A percentile compares a stretch with the other conserved stretches of the same genome.
These are phyloP conservation scores for Phoma sp. DNA, from an alignment of 2,329 filamentous ascomycete species.

Conservation along the genomic window DNA sequence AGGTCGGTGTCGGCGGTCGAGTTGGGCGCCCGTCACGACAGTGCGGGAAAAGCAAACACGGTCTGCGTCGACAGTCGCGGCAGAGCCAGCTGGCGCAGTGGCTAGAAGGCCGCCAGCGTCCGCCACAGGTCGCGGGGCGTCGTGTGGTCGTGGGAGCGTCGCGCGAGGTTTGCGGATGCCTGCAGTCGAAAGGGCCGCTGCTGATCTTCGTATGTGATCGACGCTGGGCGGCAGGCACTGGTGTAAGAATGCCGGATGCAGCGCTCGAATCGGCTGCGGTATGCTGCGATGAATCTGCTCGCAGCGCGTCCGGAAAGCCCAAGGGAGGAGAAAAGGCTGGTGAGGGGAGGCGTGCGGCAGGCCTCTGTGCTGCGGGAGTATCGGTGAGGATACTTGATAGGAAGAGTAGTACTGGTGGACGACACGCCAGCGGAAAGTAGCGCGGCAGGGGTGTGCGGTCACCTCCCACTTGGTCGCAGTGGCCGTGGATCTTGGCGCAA, in stretches of 20 bases:
- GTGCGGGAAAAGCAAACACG: constrained; percentile 13
- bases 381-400: constrained; percentile 12
- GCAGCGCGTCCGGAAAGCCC: constrained; percentile 5
- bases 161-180: constrained; percentile 6
- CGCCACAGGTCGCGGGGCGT: neutral
- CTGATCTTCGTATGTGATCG: constrained; percentile 15
- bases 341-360: constrained; percentile 1
- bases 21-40: constrained; percentile 10
- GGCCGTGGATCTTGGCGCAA: neutral
- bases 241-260: constrained; percentile 11
- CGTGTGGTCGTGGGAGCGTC: neutral
- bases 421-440: constrained; percentile 3
- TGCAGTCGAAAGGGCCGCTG: constrained; percentile 7
- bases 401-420: constrained; percentile 6
- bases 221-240: constrained; percentile 10
- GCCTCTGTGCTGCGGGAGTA: constrained; percentile 8
- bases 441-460: neutral
- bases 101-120: constrained; percentile 10
- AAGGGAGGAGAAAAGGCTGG: neutral
- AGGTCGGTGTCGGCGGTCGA: constrained; percentile 9
- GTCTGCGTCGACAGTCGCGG: constrained; percentile 5
- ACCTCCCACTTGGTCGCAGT: constrained; percentile 1
- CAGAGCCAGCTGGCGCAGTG: constrained; percentile 11
- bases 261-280: neutral
- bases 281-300: constrained; percentile 2